phyloP scores from a whole-genome alignment of 2,329 filamentous ascomycete genomes.

The Colletotrichum sp. region DNA sequence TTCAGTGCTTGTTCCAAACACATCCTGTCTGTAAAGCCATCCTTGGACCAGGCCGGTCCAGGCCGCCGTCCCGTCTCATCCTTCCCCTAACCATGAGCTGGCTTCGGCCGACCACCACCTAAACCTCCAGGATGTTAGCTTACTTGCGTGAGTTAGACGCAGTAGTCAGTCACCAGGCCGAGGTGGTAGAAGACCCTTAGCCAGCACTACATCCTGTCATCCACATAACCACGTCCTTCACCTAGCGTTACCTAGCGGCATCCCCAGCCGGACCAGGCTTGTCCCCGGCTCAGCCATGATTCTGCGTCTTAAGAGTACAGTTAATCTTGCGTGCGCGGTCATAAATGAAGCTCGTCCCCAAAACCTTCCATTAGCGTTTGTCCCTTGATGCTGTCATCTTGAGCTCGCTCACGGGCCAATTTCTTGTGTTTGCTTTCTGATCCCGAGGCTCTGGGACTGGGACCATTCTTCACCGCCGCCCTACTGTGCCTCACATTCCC shows the following conservation, averaged over 20 bases:
- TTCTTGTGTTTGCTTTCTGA: not conserved
- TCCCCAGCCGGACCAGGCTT: not conserved
- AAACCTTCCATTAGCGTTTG: not conserved
- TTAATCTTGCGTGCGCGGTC: not conserved
- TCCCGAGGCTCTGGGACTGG: constrained; percentile 1
- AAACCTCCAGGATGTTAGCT: not conserved
- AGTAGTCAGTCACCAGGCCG: not conserved
- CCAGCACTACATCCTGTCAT: not conserved
- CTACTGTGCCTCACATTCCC: not conserved
- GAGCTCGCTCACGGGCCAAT: not conserved
- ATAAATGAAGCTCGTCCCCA: constrained; percentile 2
- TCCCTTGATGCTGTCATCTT: not conserved
- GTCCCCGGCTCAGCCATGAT: not conserved
- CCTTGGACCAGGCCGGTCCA: not conserved
- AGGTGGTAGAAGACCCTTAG: not conserved
- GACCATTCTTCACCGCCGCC: not conserved
- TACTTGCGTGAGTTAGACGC: not conserved
- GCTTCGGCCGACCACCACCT: not conserved
- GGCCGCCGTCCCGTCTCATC: not conserved
- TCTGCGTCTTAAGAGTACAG: not conserved
- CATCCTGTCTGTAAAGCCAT: not conserved
- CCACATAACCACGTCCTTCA: not conserved
- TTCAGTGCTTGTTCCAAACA: not conserved
- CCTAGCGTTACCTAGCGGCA: not conserved
- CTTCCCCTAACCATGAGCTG: not conserved